Evolutionary conservation across 768 basidiomycete species (phyloP), one percentile per base, ranked within the genome.

Genomic region (Megacollybia marginata): DNA sequence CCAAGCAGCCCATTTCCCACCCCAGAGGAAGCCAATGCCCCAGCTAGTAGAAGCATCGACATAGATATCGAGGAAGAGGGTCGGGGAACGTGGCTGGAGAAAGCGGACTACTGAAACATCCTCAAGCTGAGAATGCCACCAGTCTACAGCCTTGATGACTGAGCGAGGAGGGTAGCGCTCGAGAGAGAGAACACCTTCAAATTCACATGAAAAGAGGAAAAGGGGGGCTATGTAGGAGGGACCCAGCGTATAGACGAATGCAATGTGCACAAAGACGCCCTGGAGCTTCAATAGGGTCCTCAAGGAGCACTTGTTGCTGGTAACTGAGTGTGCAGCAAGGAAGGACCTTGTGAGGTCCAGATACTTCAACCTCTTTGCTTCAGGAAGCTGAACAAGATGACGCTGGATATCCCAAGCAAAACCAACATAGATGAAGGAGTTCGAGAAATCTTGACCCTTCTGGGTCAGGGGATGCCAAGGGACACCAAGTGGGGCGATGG

Each of bases 1-100:
- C 56, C 59, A 70, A 0, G 65, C 61, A 10, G 54, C 62, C 69
- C 69, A 74, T 1, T 33, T 16, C 1, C 44, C 46, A 1, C 54
- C 54, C 9, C 64, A 42, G 5, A 66, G 28, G 4, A 73, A 28
- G 1, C 73, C 71, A 32, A 75, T 65, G 10, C 72, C 72, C 64
- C n/a, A n/a, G n/a, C n/a, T n/a, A n/a, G n/a, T n/a, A n/a, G n/a
- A n/a, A n/a, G n/a, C n/a, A n/a, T n/a, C n/a, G n/a, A n/a, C n/a
- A n/a, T n/a, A n/a, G n/a, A n/a, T n/a, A n/a, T n/a, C n/a, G n/a
- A n/a, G n/a, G n/a, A n/a, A n/a, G n/a, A n/a, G n/a, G n/a, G n/a
- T n/a, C n/a, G n/a, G n/a, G n/a, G n/a, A n/a, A n/a, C 65, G n/a
- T n/a, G 72, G 0, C 54, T 57, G 0, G 69, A 72, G 1, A 66